Percentiles rank a stretch among this genome's conserved stretches.
Evolutionary conservation across 352 stramenopile genomes (phyloP).

Genomic region (Globisporangium alternatum): DNA sequence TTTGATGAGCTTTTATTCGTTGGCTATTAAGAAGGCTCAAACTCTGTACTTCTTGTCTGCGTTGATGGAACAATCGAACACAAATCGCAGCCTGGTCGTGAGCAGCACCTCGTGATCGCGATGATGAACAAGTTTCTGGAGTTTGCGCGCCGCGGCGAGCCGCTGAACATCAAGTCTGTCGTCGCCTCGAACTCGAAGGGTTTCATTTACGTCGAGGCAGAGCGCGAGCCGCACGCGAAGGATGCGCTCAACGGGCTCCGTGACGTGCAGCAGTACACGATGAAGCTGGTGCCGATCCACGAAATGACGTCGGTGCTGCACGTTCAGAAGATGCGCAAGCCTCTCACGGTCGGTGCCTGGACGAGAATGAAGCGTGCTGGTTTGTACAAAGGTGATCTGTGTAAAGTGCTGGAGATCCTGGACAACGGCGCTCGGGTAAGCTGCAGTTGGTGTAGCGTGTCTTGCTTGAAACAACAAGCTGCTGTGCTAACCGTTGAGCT

Average conservation of each 20-base stretch:
- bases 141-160: constrained; percentile 77
- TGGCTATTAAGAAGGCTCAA: neutral
- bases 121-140: constrained; percentile 91
- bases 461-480: neutral
- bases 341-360: constrained; percentile 73
- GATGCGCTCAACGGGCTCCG: constrained; percentile 82
- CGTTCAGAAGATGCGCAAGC: constrained; percentile 82
- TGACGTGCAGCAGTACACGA: constrained; percentile 84
- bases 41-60: neutral
- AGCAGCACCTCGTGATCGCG: constrained; percentile 83
- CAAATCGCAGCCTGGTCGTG: constrained; percentile 50
- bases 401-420: constrained; percentile 85
- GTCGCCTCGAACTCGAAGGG: constrained; percentile 86
- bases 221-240: constrained; percentile 82
- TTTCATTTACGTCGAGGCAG: constrained; percentile 88
- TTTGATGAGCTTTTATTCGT: neutral
- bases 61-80: neutral
- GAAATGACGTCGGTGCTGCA: constrained; percentile 90
- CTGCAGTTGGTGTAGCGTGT: neutral
- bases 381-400: constrained; percentile 86
- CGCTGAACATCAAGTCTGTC: constrained; percentile 84
- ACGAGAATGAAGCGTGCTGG: constrained; percentile 84
- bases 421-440: constrained; percentile 77
- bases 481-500: neutral
- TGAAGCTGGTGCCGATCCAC: constrained; percentile 88